Evolutionary conservation across 2,329 filamentous ascomycete species (phyloP).

Genomic region (Venturia oleaginea): DNA sequence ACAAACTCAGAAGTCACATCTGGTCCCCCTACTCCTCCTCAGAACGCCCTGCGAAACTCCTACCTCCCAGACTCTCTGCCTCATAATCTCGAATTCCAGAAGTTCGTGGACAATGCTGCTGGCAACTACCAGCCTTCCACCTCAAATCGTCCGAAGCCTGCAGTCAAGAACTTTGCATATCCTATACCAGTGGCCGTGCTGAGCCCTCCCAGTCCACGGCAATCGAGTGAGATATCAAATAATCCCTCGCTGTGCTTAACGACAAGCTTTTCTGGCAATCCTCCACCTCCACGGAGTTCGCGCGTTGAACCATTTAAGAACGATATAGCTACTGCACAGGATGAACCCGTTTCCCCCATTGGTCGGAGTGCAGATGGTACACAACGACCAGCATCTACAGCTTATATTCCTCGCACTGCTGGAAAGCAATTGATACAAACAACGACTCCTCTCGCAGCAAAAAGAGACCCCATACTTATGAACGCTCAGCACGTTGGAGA

Average conservation of each 20-base stretch:
- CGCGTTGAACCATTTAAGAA: not conserved
- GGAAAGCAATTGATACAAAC: not conserved
- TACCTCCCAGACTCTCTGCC: not conserved
- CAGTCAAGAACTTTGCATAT: not conserved
- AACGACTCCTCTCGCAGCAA: not conserved
- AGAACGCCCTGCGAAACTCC: not conserved
- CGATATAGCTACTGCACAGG: not conserved
- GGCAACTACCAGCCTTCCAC: not conserved
- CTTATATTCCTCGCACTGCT: not conserved
- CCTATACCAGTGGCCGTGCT: conserved; percentile 3
- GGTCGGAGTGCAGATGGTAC: not conserved
- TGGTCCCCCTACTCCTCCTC: not conserved
- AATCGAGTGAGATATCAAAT: not conserved
- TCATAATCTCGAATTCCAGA: not conserved
- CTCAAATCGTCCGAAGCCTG: not conserved
- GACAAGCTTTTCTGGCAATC: not conserved
- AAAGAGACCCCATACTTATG: not conserved
- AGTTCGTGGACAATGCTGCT: not conserved
- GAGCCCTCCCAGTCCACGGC: not conserved
- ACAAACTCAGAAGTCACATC: not conserved
- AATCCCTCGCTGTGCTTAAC: not conserved
- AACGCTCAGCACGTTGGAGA: not conserved
- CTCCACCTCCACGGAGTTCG: not conserved
- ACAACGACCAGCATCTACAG: not conserved
- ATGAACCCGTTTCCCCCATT: not conserved